Base-by-base conservation (phyloP, 2,329 filamentous ascomycete species). In the Gremmenia infestans region DNA sequence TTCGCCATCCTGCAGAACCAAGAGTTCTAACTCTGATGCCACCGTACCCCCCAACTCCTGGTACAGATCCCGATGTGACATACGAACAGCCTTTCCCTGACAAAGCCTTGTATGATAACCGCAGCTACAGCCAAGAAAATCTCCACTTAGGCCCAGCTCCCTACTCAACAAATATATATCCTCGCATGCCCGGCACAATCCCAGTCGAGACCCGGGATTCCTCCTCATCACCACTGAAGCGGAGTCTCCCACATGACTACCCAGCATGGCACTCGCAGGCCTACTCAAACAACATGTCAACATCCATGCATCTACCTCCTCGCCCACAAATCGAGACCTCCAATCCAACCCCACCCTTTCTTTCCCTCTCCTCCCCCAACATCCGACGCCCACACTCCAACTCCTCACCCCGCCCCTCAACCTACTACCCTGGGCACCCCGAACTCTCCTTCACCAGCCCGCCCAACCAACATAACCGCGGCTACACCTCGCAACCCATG, bases 401-500 rank as follows among this genome's bases (percentile, higher is more conserved):
- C 4, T 62, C 64, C 2, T 56, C 59, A 11, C 61, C 65, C 5
- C 50, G 42, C 19, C 42, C 43, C 23, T 54, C 61, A 3, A 53
- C 55, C 12, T 66, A 65, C 39, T 57, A 59, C 47, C 66, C 64
- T 25, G 60, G 65, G 1, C 48, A 74, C 71, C 28, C 78, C 73
- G 67, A 73, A 72, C 48, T 78, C 71, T 50, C 73, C 14, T 77
- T 78, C 73, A 73, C 51, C 9, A 57, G 55, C 36, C 42, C 40
- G 15, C 43, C 50, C n/a, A 48, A 40, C 12, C 50, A 28, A 42
- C 39, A 36, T 60, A 62, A 55, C 64, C 70, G 19, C n/a, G 76
- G 76, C 4, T 79, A 80, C 62, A 72, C 73, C 25, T 78, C 76
- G 7, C 74, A 78, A 57, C 78, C 78, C 5, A 78, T 81, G 75